Base-by-base conservation (phyloP, 1,139 yeast species). In the Debaryomyces coudertii region DNA sequence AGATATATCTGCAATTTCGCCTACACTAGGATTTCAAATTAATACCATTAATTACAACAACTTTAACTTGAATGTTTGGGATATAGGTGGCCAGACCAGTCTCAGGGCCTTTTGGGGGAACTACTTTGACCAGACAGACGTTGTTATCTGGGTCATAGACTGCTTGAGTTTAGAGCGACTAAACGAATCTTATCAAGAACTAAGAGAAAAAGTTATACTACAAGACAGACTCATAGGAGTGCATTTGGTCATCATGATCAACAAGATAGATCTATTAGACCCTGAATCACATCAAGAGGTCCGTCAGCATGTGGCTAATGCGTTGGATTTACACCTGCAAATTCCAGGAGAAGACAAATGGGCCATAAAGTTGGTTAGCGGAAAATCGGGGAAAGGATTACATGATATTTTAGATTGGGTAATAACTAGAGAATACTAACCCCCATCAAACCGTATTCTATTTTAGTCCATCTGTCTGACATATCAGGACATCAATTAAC, bases 101-200 rank as follows among this genome's bases (percentile, higher is more conserved):
- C 68, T 90, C 41, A 73, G 97, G 40, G 82, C 89, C 16, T 90
- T 90, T 62, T 90, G 97, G 97, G 82, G 88, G 48, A 90, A 90
- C 66, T 90, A 90, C 66, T 90, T 87, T 60, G 97, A 90, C 52
- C 82, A 82, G 54, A 87, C 96, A 5, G 93, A 92, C 57, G 80
- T 83, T 11, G 73, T 92, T 22, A 66, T 92, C n/a, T 92, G 98
- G 97, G 96, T 92, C n/a, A 78, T 92, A 8, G 98, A 93, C 65
- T 78, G 83, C 3, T 71, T 80, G 50, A 80, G 83, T 34, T 61
- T 76, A 36, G 83, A 81, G 45, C 67, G 97, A 44, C 67, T 89
- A 27, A 60, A 67, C 14, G 96, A 87, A 63, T 87, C 87, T 50
- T 76, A 77, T 50, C 52, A 53, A 2, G 97, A 90, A 65, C 73